phyloP scores from a whole-genome alignment of 2,329 filamentous ascomycete genomes.

The Acarospora socialis region DNA sequence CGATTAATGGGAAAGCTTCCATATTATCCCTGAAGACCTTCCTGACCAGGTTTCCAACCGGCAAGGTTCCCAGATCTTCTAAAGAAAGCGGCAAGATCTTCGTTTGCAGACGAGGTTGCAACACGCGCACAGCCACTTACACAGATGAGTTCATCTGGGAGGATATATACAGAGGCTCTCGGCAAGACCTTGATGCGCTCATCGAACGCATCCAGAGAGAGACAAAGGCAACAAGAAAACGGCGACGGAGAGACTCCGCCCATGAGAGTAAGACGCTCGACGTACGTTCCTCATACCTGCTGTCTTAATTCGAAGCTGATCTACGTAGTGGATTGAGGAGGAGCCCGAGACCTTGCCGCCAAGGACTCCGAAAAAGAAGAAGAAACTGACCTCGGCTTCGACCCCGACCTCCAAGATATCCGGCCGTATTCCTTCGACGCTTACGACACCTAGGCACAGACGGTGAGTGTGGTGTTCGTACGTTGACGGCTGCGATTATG shows the following conservation, averaged over 20 bases:
- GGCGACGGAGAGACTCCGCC: slow-evolving; percentile 27
- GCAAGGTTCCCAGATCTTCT: slow-evolving; percentile 57
- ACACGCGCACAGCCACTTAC: slow-evolving; percentile 76
- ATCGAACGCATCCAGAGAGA: slow-evolving; percentile 53
- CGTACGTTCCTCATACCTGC: slow-evolving; percentile 1
- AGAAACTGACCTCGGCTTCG: slow-evolving; percentile 34
- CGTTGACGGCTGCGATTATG: slow-evolving; percentile 16
- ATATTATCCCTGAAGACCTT: slow-evolving; percentile 63
- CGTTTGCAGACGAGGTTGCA: slow-evolving; percentile 77
- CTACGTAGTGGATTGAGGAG: slow-evolving; percentile 4
- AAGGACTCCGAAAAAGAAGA: slow-evolving; percentile 29
- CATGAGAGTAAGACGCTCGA: slow-evolving; percentile 20
- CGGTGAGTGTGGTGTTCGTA: slow-evolving; percentile 26
- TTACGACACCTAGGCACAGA: slow-evolving; percentile 51
- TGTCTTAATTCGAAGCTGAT: background rate
- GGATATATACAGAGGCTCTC: slow-evolving; percentile 55
- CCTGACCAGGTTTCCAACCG: slow-evolving; percentile 53
- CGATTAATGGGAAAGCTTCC: slow-evolving; percentile 78
- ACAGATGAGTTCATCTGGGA: slow-evolving; percentile 91
- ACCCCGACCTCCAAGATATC: slow-evolving; percentile 27
- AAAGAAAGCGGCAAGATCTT: slow-evolving; percentile 75
- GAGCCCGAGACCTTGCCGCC: slow-evolving; percentile 7
- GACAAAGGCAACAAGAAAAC: slow-evolving; percentile 57
- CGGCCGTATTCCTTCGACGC: slow-evolving; percentile 34
- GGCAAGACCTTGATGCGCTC: slow-evolving; percentile 50